A percentile compares a stretch with the other conserved stretches of the same genome.
Conservation (phyloP, 2,329 filamentous ascomycete genomes). For the Venturia carpophila region DNA sequence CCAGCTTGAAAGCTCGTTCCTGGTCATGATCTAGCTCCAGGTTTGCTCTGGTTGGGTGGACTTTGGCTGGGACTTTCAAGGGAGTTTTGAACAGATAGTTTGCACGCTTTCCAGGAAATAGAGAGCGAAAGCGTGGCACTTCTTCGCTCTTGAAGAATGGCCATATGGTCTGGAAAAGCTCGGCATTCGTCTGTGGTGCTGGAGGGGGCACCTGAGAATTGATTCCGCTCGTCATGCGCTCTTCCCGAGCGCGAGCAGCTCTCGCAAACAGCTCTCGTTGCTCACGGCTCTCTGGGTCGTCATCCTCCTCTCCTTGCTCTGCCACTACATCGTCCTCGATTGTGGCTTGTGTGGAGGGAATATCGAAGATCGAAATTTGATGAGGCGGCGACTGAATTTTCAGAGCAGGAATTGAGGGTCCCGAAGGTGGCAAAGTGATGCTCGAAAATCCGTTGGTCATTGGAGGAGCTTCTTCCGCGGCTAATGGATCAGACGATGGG, state of each 20-base stretch:
- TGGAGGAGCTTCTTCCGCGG: conserved; percentile 22
- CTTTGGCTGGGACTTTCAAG: conserved; percentile 66
- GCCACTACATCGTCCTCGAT: conserved; percentile 21
- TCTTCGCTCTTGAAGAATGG: conserved; percentile 71
- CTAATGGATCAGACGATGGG: conserved; percentile 1
- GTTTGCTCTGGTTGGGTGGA: conserved; percentile 80
- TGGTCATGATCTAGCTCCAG: conserved; percentile 81
- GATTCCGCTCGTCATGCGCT: conserved; percentile 14
- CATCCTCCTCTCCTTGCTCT: conserved; percentile 24
- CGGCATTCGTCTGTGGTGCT: conserved; percentile 63
- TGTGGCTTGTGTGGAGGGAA: conserved; percentile 16
- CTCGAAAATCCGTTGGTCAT: background rate
- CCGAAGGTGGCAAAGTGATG: background rate
- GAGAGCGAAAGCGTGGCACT: conserved; percentile 69
- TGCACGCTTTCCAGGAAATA: conserved; percentile 74
- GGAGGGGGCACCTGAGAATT: conserved; percentile 40
- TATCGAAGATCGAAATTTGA: conserved; percentile 2
- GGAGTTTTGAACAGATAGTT: conserved; percentile 73
- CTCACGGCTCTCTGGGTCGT: conserved; percentile 23
- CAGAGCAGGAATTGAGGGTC: background rate
- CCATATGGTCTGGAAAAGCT: conserved; percentile 71
- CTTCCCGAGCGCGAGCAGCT: conserved; percentile 18
- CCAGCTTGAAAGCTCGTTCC: conserved; percentile 75
- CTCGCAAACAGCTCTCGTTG: conserved; percentile 29
- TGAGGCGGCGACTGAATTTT: conserved; percentile 21